Evolutionary conservation across 2,329 filamentous ascomycete genomes (phyloP).

Genomic region (Talaromyces pinophilus): DNA sequence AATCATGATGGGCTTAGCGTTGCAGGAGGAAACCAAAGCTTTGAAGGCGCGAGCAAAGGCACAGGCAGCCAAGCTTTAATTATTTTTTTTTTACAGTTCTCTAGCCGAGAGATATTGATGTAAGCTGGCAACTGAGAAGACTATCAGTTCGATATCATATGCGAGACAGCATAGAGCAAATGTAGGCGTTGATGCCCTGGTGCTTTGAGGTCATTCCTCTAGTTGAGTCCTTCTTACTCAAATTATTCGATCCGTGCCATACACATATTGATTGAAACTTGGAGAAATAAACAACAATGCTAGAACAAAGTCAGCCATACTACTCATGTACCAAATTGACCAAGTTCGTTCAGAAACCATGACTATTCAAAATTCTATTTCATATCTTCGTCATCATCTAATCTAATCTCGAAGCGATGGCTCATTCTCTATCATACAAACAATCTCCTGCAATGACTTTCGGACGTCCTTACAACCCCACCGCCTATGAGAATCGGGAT

Average conservation of each 20-base stretch:
- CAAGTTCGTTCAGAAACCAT: background rate
- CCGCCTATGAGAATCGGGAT: constrained; percentile 37
- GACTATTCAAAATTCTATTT: background rate
- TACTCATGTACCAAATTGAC: background rate
- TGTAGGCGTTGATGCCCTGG: too few relatives aligned
- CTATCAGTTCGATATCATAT: background rate
- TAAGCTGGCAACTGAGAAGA: background rate
- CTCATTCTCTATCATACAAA: constrained; percentile 56
- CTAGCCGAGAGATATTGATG: background rate
- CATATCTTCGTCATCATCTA: background rate
- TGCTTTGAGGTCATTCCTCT: background rate
- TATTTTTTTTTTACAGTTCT: too few relatives aligned
- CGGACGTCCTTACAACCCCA: constrained; percentile 44
- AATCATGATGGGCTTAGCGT: constrained; percentile 40
- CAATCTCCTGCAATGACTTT: constrained; percentile 50
- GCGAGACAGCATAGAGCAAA: background rate
- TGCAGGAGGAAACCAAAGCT: constrained; percentile 28
- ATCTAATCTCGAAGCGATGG: constrained; percentile 11
- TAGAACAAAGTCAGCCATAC: background rate
- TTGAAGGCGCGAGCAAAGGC: constrained; percentile 15
- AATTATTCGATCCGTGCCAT: background rate
- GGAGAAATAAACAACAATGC: background rate
- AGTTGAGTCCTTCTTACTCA: background rate
- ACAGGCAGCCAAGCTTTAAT: constrained; percentile 17
- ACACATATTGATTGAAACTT: background rate